A percentile compares a stretch with the other conserved stretches of the same genome.
phyloP scores from a whole-genome alignment of 805 yeast genomes.

The Candida tibetensis region DNA sequence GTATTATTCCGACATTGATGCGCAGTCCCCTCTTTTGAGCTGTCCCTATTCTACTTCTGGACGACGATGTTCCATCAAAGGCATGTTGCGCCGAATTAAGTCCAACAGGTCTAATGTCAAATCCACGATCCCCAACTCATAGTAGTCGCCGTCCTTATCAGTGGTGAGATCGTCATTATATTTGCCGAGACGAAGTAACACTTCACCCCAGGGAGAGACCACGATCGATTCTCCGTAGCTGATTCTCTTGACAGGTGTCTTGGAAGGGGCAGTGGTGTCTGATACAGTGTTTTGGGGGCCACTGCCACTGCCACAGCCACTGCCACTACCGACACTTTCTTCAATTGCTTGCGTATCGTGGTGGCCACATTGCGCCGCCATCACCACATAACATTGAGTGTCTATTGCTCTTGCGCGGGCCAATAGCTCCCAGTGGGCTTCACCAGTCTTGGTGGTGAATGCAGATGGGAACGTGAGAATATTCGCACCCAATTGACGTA shows the following conservation, averaged over 20 bases:
- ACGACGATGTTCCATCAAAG: conserved; percentile 71
- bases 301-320: conserved; percentile 14
- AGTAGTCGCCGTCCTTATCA: conserved; percentile 31
- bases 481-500: conserved; percentile 70
- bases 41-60: conserved; percentile 49
- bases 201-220: conserved; percentile 89
- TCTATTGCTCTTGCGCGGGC: conserved; percentile 87
- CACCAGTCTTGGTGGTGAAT: conserved; percentile 88
- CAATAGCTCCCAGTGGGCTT: conserved; percentile 81
- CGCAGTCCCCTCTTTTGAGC: too few species aligned
- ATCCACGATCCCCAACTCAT: conserved; percentile 57
- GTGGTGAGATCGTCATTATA: conserved; percentile 23
- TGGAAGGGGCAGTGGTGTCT: neutral
- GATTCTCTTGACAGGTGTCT: conserved; percentile 41
- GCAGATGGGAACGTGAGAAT: conserved; percentile 86
- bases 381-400: conserved; percentile 78
- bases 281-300: neutral
- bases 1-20: too few species aligned
- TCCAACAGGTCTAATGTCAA: conserved; percentile 52
- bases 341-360: conserved; percentile 54
- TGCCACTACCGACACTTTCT: conserved; percentile 6
- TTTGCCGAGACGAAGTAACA: conserved; percentile 50
- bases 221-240: conserved; percentile 87
- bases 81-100: conserved; percentile 66
- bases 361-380: conserved; percentile 85